Evolutionary conservation across 805 yeast species (phyloP), one percentile per base, ranked within the genome.

Genomic region (Cyberlindnera bimundalis): DNA sequence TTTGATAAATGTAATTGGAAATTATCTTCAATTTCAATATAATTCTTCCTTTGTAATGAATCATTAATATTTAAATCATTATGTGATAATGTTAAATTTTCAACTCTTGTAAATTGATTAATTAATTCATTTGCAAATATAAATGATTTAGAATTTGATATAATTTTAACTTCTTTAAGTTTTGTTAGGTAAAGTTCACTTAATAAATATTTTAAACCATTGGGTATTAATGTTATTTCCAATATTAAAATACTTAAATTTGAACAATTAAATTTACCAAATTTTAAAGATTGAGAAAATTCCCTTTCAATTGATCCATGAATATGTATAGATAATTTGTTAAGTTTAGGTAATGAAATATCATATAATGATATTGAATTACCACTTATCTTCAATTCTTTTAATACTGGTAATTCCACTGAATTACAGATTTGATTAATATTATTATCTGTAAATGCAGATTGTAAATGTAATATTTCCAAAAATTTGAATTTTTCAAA

Each of bases 391-490:
- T 37, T 35, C 15, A 55, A 33, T 0, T 17, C 30, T 28, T 20
- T 40, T 23, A 55, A 36, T 7, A 28, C 39, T 7, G 15, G 11
- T 24, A 55, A 29, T 4, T 15, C 21, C 2, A 45, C 20, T 11
- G n/a, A n/a, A n/a, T n/a, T n/a, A n/a, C n/a, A n/a, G n/a, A n/a
- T n/a, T n/a, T n/a, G n/a, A n/a, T n/a, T n/a, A n/a, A n/a, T n/a
- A n/a, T n/a, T n/a, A 25, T 45, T 44, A 2, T 51, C 56, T 8
- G 51, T 42, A 27, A 40, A 52, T 9, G 53, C 53, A 18, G 53
- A 47, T 30, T 55, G 51, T 27, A 55, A 29, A 11, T 44, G 39
- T 14, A 55, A 28, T 2, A 21, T 27, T 13, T 47, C 42, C 29
- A 55, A 34, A 11, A 41, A 31, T 6, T 24, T 15, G 23, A 47